Evolutionary conservation across 2,329 filamentous ascomycete genomes (phyloP).

Genomic region (Sarocladium brachiariae): DNA sequence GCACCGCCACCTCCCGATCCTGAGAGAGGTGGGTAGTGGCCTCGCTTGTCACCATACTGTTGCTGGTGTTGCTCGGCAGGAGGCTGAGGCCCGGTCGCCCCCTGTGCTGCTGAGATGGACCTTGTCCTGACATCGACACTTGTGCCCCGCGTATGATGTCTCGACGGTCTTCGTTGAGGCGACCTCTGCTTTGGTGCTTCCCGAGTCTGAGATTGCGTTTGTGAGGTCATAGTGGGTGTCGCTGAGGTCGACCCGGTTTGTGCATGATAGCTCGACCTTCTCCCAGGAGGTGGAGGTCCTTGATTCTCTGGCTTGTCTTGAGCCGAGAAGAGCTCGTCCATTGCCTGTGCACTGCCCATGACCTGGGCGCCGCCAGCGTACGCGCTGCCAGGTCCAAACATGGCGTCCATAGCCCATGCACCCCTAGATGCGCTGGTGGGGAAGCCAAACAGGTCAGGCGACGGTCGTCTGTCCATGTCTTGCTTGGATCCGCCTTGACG

Average conservation of each 20-base stretch:
- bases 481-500: constrained; percentile 39
- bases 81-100: constrained; percentile 12
- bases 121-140: constrained; percentile 25
- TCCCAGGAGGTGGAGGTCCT: constrained; percentile 38
- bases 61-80: constrained; percentile 17
- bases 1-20: constrained; percentile 36
- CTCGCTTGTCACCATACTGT: constrained; percentile 23
- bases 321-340: constrained; percentile 35
- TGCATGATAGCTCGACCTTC: constrained; percentile 47
- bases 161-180: constrained; percentile 14
- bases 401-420: constrained; percentile 41
- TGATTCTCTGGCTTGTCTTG: not conserved
- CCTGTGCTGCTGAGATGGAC: constrained; percentile 13
- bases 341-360: constrained; percentile 28
- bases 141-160: constrained; percentile 17
- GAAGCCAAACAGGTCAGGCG: constrained; percentile 50
- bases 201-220: constrained; percentile 12
- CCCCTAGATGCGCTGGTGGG: constrained; percentile 29
- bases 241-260: constrained; percentile 29
- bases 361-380: constrained; percentile 18
- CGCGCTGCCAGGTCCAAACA: constrained; percentile 32
- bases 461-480: constrained; percentile 22
- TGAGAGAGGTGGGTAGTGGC: constrained; percentile 44
- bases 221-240: constrained; percentile 15
- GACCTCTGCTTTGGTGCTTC: constrained; percentile 18